These are phyloP conservation scores for Clonostachys rosea DNA, from an alignment of 2,329 filamentous ascomycete species.

Conservation along the genomic window DNA sequence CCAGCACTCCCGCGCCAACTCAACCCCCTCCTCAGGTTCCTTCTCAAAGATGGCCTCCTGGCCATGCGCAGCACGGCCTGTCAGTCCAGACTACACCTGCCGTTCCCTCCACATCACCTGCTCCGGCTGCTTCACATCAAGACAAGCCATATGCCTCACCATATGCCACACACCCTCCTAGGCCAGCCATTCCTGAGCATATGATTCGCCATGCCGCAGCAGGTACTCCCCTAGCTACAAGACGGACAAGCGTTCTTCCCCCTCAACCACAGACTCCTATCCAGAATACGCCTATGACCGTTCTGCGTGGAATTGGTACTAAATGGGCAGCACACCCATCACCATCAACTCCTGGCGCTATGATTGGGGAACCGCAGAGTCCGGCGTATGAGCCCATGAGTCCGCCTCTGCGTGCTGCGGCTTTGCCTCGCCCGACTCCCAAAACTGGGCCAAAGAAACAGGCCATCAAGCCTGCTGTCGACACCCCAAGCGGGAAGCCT, in stretches of 20 bases:
- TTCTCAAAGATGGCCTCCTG: conserved; percentile 26
- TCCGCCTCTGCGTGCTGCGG: conserved; percentile 37
- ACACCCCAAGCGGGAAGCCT: background rate
- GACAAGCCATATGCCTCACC: conserved; percentile 19
- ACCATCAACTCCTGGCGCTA: conserved; percentile 48
- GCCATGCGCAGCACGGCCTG: conserved; percentile 15
- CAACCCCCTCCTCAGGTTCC: conserved; percentile 8
- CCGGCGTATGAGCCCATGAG: conserved; percentile 57
- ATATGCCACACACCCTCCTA: conserved; percentile 21
- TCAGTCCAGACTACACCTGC: conserved; percentile 1
- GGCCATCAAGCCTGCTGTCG: conserved; percentile 1
- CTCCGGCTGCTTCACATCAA: conserved; percentile 15
- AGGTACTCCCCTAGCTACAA: conserved; percentile 19
- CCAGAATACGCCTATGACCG: conserved; percentile 15
- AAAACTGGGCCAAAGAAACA: conserved; percentile 9
- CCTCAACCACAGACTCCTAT: conserved; percentile 27
- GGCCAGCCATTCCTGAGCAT: conserved; percentile 32
- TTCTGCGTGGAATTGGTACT: conserved; percentile 40
- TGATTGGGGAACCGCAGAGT: conserved; percentile 33
- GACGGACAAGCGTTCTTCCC: conserved; percentile 19
- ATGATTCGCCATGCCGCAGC: conserved; percentile 30
- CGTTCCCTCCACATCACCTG: conserved; percentile 11
- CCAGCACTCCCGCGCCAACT: background rate
- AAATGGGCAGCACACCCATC: conserved; percentile 55
- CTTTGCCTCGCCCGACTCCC: conserved; percentile 21